Base-by-base conservation (phyloP, 2,329 filamentous ascomycete genomes). In the Alternaria alternata region DNA sequence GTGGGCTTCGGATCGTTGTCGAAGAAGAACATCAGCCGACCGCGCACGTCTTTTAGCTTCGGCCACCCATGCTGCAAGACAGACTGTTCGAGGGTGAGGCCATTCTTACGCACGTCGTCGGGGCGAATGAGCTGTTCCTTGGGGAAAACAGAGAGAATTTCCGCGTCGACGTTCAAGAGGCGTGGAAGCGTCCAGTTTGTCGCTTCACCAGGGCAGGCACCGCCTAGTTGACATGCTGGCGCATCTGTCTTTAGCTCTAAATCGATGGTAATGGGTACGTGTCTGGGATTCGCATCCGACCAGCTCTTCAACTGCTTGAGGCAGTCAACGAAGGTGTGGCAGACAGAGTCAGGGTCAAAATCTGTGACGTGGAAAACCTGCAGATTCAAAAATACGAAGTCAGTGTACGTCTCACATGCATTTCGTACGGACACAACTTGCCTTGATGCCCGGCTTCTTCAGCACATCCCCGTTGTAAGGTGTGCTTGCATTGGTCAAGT, bases 331-430 rank as follows among this genome's bases (percentile, higher is more conserved):
- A 85, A 79, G 6, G 82, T 84, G 63, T 81, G 78, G 74, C 83
- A 85, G 20, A 79, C 76, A 24, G 77, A 69, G 62, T 82, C 78
- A 3, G 82, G 78, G 65, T 85, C 83, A 1, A 80, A 74, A 59
- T 85, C 83, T 3, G 82, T 80, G n/a, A 85, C 78, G 68, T 85
- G 83, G 63, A 85, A 77, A 18, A 85, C 79, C 63, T 85, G 24
- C 24, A 26, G 24, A 26, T 26, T 26, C 24, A 26, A 26, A 7
- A 2, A 26, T 26, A 26, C 24, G 7, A 26, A 26, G 24, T 26
- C 24, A 26, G 24, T 26, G 24, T 26, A 26, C 2, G 24, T 7
- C 24, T 26, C 24, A 26, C 24, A 26, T 26, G 24, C 24, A 26
- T 26, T 26, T 26, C 24, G 24, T 26, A 26, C 2, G 2, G 24